Conservation (phyloP, 148 eudicot species). For the Rhododendron griersonianum region DNA sequence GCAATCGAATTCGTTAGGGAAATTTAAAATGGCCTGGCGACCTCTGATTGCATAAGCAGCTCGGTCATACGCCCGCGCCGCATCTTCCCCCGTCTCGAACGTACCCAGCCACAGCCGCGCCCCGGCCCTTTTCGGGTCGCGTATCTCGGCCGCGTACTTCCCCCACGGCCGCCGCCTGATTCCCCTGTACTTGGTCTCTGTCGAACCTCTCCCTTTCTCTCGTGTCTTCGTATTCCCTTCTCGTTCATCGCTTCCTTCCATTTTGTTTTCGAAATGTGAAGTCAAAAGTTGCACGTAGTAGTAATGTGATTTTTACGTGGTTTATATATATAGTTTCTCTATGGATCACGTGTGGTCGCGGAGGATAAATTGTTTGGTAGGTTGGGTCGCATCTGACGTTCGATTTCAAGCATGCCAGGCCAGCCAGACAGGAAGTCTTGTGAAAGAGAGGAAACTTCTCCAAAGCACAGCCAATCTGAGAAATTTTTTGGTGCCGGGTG, state of each 20-base stretch:
- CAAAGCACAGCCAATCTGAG: background rate
- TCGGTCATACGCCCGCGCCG: slow-evolving; percentile 11
- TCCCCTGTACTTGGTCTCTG: background rate
- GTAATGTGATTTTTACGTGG: background rate
- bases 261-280: background rate
- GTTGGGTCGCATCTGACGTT: background rate
- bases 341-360: too few relatives aligned
- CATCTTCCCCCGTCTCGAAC: slow-evolving; percentile 14
- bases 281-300: background rate
- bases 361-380: background rate
- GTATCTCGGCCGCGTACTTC: slow-evolving; percentile 12
- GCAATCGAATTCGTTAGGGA: slow-evolving; percentile 7
- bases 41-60: slow-evolving; percentile 16
- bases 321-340: background rate
- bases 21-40: slow-evolving; percentile 12
- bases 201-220: background rate
- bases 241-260: background rate
- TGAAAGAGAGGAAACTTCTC: background rate
- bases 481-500: too few relatives aligned
- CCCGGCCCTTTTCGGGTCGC: background rate
- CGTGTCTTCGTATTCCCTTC: background rate
- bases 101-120: slow-evolving; percentile 14
- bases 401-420: background rate
- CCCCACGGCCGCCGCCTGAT: slow-evolving; percentile 11
- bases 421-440: background rate